These are phyloP conservation scores for Ophiostoma perfectum DNA, from an alignment of 2,329 filamentous ascomycete species.

Conservation along the genomic window DNA sequence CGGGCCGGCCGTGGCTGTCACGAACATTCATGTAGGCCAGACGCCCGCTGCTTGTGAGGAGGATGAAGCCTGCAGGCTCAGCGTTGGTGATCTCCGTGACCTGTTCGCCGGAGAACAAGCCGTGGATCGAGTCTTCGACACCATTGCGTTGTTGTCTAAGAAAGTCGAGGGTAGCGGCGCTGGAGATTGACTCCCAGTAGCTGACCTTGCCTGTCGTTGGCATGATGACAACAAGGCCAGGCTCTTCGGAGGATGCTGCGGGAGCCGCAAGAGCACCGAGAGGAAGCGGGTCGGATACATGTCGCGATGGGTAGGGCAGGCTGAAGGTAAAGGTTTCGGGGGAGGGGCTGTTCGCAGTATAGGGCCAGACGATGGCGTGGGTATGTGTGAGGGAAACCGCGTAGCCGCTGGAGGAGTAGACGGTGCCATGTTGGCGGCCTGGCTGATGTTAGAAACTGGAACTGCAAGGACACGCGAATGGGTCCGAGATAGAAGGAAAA, in stretches of 20 bases:
- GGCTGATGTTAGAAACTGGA: neutral
- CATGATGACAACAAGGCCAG: constrained; percentile 81
- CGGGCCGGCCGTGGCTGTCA: constrained; percentile 79
- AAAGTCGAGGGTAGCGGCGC: constrained; percentile 75
- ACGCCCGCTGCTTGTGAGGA: constrained; percentile 79
- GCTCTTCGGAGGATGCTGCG: constrained; percentile 69
- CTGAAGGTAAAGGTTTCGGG: constrained; percentile 76
- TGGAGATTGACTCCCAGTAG: constrained; percentile 94
- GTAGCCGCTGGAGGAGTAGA: constrained; percentile 63
- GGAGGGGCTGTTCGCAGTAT: constrained; percentile 61
- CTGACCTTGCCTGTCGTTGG: constrained; percentile 77
- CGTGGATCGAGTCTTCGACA: constrained; percentile 67
- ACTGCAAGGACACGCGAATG: too few relatives aligned
- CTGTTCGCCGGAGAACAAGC: constrained; percentile 72
- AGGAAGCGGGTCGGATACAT: constrained; percentile 65
- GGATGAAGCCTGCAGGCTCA: constrained; percentile 78
- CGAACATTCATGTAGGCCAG: constrained; percentile 80
- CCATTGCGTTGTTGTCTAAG: constrained; percentile 77
- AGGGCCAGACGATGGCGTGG: constrained; percentile 87
- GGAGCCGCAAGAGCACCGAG: constrained; percentile 77
- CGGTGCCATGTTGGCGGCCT: constrained; percentile 61
- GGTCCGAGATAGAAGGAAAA: neutral
- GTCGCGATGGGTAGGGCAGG: constrained; percentile 66
- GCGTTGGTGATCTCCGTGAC: constrained; percentile 74
- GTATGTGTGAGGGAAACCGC: constrained; percentile 75